Base-by-base conservation (phyloP, 805 yeast genomes). In the Candida ficus region DNA sequence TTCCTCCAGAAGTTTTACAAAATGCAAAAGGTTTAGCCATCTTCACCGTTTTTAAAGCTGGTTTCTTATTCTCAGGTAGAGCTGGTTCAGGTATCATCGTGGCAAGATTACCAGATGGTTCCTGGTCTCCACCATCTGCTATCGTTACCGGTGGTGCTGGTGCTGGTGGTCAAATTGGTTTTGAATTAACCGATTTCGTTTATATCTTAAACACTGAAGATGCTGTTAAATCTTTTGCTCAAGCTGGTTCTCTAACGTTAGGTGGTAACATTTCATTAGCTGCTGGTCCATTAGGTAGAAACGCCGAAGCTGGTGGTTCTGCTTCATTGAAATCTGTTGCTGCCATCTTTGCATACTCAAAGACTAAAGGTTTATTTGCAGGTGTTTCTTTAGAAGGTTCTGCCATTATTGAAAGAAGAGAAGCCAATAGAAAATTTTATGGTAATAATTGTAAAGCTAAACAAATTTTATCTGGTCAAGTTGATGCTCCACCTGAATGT, bases 81-180 rank as follows among this genome's bases (percentile, higher is more conserved):
- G 98, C 97, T 1, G 99, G 99, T 20, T 86, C 96, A 1, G 99
- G 99, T 48, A 86, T 91, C 27, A 84, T 91, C 46, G 95, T 91
- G 20, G 96, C 97, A 5, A 70, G 97, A 44, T 71, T 93, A 37
- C 95, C 95, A 2, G 98, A 93, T 63, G 98, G 97, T 1, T 64
- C 84, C 0, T 91, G 99, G 99, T 89, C 97, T 12, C 95, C 97
- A 3, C 99, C 99, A 1, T 82, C 95, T 3, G 99, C 97, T 9
- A 83, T 93, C 49, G 82, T 79, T 39, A 86, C 97, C 18, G 98
- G 95, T 4, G 99, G 98, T 53, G 98, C 97, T 4, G 98, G 99
- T 56, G 97, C 93, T 7, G 99, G 99, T 44, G 99, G 99, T 33
- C 95, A 89, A 67, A 77, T 93, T 49, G 99, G 99, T 31, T 90